phyloP scores from a whole-genome alignment of 2,329 filamentous ascomycete species.

The Claviceps sorghi region DNA sequence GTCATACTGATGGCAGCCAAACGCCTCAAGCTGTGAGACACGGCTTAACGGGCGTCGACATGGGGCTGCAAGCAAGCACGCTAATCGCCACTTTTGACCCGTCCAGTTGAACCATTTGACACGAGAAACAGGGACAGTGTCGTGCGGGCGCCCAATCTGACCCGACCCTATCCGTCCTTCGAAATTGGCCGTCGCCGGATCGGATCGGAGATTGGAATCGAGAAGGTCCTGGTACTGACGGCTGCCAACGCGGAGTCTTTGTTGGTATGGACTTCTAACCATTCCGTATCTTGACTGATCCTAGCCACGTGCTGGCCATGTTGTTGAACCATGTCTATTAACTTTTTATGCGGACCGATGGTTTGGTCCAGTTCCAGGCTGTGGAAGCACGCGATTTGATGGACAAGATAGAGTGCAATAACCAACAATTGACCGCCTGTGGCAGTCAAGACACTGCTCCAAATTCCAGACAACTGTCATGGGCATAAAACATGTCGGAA shows the following conservation, averaged over 20 bases:
- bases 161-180: background rate
- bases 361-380: too few species aligned
- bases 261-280: background rate
- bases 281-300: background rate
- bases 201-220: background rate
- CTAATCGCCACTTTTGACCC: background rate
- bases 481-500: background rate
- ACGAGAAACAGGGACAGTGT: background rate
- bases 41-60: conserved; percentile 1
- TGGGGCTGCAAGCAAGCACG: background rate
- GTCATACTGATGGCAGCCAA: background rate
- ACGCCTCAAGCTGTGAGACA: background rate
- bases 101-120: background rate
- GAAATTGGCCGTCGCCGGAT: background rate
- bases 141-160: background rate
- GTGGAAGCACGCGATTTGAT: background rate
- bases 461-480: background rate
- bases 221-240: background rate
- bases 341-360: background rate
- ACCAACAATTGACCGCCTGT: background rate
- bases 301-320: background rate
- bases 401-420: background rate
- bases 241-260: background rate
- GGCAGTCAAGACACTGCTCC: background rate
- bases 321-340: background rate